These are phyloP conservation scores for Xylaria sp. DNA, from an alignment of 2,329 filamentous ascomycete genomes.

Conservation along the genomic window DNA sequence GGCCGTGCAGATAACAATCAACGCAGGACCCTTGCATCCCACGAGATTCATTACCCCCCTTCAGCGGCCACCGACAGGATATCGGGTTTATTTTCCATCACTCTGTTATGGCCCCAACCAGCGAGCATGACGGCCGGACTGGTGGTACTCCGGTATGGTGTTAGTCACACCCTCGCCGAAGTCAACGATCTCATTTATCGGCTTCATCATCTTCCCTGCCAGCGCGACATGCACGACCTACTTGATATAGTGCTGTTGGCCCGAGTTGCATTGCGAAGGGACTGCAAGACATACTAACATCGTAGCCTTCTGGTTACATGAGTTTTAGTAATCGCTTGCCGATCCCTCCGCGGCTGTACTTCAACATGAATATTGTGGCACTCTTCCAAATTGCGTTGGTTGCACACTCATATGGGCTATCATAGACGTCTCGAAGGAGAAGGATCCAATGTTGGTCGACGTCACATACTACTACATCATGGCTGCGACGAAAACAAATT, in stretches of 20 bases:
- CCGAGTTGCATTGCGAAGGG: slow-evolving; percentile 14
- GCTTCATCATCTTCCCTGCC: slow-evolving; percentile 25
- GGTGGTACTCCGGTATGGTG: slow-evolving; percentile 20
- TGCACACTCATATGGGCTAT: slow-evolving; percentile 18
- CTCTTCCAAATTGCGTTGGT: slow-evolving; percentile 30
- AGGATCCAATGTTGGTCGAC: slow-evolving; percentile 10
- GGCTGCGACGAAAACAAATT: slow-evolving; percentile 7
- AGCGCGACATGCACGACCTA: slow-evolving; percentile 28
- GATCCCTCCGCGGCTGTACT: slow-evolving; percentile 34
- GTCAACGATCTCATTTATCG: slow-evolving; percentile 31
- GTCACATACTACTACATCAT: slow-evolving; percentile 7
- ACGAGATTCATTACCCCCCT: slow-evolving; percentile 11
- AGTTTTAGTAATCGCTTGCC: slow-evolving; percentile 39
- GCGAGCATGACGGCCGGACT: slow-evolving; percentile 22
- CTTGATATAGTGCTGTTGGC: slow-evolving; percentile 23
- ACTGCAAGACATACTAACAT: slow-evolving; percentile 8
- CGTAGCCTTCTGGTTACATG: slow-evolving; percentile 32
- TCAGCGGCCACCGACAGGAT: slow-evolving; percentile 29
- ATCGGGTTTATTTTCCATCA: slow-evolving; percentile 24
- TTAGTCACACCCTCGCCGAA: slow-evolving; percentile 31
- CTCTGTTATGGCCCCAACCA: slow-evolving; percentile 5
- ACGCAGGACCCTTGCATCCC: slow-evolving; percentile 31
- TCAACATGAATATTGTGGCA: slow-evolving; percentile 26
- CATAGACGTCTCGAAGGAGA: slow-evolving; percentile 8
- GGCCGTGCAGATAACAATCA: slow-evolving; percentile 34